phyloP scores from a whole-genome alignment of 805 yeast genomes.

The Candida railenensis region DNA sequence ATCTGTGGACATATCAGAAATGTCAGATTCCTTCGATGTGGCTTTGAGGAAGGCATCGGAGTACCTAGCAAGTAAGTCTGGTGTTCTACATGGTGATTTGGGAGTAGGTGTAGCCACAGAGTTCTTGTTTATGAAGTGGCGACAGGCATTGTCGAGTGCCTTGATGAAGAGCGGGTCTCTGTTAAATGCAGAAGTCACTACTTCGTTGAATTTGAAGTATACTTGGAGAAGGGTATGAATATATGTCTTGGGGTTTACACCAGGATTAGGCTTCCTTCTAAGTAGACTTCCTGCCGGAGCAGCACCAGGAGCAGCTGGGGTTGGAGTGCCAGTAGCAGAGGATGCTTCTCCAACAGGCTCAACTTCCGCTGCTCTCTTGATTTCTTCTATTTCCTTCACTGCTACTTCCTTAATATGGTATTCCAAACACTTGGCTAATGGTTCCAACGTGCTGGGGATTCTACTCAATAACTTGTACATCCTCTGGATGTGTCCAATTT shows the following conservation, averaged over 20 bases:
- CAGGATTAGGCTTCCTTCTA: constrained; percentile 17
- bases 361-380: constrained; percentile 32
- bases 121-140: constrained; percentile 78
- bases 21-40: constrained; percentile 65
- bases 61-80: constrained; percentile 87
- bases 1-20: constrained; percentile 74
- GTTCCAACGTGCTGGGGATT: constrained; percentile 76
- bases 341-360: constrained; percentile 11
- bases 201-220: constrained; percentile 62
- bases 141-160: constrained; percentile 88
- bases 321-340: constrained; percentile 9
- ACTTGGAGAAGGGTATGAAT: constrained; percentile 73
- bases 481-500: constrained; percentile 70
- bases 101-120: constrained; percentile 70
- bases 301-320: constrained; percentile 8
- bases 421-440: constrained; percentile 72
- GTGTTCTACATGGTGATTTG: constrained; percentile 70
- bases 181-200: constrained; percentile 67
- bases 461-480: constrained; percentile 75
- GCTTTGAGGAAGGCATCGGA: constrained; percentile 81
- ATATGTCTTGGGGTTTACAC: constrained; percentile 75
- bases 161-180: constrained; percentile 77
- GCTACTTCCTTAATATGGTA: constrained; percentile 60
- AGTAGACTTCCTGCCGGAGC: neutral
- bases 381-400: constrained; percentile 52